Evolutionary conservation across 768 basidiomycete genomes (phyloP), one percentile per base, ranked within the genome.

Genomic region (Trametes elegans): DNA sequence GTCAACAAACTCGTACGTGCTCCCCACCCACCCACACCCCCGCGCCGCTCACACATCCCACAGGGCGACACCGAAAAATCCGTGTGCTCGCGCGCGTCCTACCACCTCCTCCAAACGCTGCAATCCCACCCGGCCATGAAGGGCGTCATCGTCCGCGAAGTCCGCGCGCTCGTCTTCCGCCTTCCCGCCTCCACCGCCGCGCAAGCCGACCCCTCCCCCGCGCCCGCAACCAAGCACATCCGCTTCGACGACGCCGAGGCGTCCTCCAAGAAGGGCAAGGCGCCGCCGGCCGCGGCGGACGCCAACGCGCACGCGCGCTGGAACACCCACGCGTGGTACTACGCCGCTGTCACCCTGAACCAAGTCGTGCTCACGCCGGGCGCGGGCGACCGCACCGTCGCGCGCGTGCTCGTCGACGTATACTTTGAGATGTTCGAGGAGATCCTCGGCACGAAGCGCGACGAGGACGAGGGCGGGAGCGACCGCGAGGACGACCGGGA

Each of bases 351-450:
- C 65, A 97, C 97, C 0, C 85, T 98, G 62, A 98, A 98, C 68
- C 97, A 98, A 71, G 85, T 95, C 54, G 83, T 93, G 35, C 76
- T 98, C 27, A 75, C 76, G 9, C 67, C 74, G 9, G 73, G 77
- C 9, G 77, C 80, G 6, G 74, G 68, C 16, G 94, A 97, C 62
- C 76, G 80, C 8, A 82, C 83, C 0, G 88, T 93, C 9, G 88
- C 94, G 13, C 71, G 84, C 41, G 79, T 83, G 57, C 76, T 98
- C 57, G 84, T 98, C 18, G 88, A 93, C 46, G 79, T 94, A 3
- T 98, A 98, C 72, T 99, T 98, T 64, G 88, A 94, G 73, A 79
- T 98, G 66, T 99, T 99, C 76, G 79, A 85, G 64, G 92, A 92
- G 62, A 74, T 97, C 9, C 78, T 98, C 3, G 88, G 90, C 0